Percentiles rank a stretch among this genome's conserved stretches.
Evolutionary conservation across 345 rosid genomes (phyloP).

Genomic region (Corchorus capsularis): DNA sequence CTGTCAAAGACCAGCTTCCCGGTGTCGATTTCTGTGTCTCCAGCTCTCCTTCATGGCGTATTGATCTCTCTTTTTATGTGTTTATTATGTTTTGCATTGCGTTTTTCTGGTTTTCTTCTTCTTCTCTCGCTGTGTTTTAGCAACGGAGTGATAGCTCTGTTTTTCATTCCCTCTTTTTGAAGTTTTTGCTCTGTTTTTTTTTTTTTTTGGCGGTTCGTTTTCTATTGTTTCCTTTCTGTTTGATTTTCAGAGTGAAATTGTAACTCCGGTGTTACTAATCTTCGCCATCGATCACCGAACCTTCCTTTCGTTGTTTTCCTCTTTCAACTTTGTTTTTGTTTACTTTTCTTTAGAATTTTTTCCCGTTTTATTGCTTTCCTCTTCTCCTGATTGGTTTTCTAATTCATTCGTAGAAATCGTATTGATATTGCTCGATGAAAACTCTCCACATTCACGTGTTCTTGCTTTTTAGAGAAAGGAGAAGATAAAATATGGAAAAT

Average conservation of each 20-base stretch:
- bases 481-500: background rate
- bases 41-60: conserved; percentile 89
- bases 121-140: background rate
- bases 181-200: background rate
- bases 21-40: conserved; percentile 74
- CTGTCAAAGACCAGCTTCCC: conserved; percentile 85
- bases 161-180: background rate
- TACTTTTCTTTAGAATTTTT: background rate
- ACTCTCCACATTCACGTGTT: background rate
- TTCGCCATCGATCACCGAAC: background rate
- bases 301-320: background rate
- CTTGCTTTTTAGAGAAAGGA: conserved; percentile 1
- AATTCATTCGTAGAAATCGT: background rate
- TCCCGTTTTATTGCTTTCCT: background rate
- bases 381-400: background rate
- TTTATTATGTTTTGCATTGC: background rate
- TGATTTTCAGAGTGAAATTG: background rate
- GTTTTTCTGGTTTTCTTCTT: background rate
- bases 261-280: background rate
- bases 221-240: background rate
- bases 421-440: background rate
- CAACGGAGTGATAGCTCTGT: background rate
- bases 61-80: background rate
- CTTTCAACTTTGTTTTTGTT: background rate
- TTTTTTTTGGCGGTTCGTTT: background rate